phyloP scores from a whole-genome alignment of 2,329 filamentous ascomycete species.

The Dothideomycetes sp. region DNA sequence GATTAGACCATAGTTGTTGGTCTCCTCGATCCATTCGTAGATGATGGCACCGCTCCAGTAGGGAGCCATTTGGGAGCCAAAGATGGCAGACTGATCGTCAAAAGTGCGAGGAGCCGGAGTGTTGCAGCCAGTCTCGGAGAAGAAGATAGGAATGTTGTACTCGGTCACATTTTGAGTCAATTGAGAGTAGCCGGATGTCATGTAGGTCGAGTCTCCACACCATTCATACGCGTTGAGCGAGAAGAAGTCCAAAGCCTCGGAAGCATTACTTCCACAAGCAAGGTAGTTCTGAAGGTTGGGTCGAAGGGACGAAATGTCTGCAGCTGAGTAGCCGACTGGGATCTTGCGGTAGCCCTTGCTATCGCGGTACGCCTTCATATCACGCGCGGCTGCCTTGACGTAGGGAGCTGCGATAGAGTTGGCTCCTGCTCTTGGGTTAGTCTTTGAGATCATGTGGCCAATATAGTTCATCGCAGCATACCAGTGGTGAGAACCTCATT shows the following conservation, averaged over 20 bases:
- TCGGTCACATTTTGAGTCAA: conserved; percentile 58
- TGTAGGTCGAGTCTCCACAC: conserved; percentile 43
- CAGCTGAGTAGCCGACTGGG: conserved; percentile 78
- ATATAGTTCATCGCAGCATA: conserved; percentile 15
- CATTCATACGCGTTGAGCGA: conserved; percentile 72
- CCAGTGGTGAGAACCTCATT: conserved; percentile 68
- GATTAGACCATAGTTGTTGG: conserved; percentile 73
- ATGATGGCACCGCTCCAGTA: conserved; percentile 70
- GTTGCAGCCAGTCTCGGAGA: conserved; percentile 84
- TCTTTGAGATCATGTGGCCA: background rate
- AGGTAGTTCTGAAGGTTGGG: conserved; percentile 65
- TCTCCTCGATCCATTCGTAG: conserved; percentile 84
- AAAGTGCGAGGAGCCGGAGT: conserved; percentile 52
- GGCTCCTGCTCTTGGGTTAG: conserved; percentile 25
- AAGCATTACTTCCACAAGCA: conserved; percentile 62
- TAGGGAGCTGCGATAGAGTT: conserved; percentile 63
- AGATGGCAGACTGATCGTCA: conserved; percentile 66
- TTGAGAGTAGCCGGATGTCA: conserved; percentile 57
- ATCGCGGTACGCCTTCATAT: conserved; percentile 74
- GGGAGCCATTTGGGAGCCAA: conserved; percentile 62
- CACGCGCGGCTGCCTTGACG: conserved; percentile 70
- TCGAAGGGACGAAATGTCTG: conserved; percentile 66
- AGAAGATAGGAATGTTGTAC: conserved; percentile 79
- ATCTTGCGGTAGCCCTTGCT: conserved; percentile 69
- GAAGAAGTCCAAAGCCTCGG: conserved; percentile 73